phyloP scores from a whole-genome alignment of 306 rosid species.

The Rosa persica region DNA sequence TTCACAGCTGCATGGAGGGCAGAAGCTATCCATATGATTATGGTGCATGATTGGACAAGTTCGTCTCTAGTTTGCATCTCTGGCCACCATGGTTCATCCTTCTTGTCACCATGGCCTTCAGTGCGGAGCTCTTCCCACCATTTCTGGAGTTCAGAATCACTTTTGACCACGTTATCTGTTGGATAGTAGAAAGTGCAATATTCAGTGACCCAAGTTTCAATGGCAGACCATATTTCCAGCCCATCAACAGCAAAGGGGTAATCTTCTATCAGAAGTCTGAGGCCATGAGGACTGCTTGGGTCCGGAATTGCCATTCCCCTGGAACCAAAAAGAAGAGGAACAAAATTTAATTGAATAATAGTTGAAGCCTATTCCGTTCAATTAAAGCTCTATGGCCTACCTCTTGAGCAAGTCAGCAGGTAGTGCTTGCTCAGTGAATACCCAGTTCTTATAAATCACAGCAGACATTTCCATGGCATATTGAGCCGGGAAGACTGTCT shows the following conservation, averaged over 20 bases:
- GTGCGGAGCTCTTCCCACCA: constrained; percentile 84
- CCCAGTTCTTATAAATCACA: constrained; percentile 69
- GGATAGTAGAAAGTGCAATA: constrained; percentile 63
- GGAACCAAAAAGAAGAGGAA: constrained; percentile 23
- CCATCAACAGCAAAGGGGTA: constrained; percentile 92
- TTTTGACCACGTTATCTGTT: constrained; percentile 47
- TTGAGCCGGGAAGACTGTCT: constrained; percentile 79
- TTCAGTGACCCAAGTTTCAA: constrained; percentile 70
- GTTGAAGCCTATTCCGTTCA: background rate
- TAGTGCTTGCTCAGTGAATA: constrained; percentile 71
- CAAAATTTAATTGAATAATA: constrained; percentile 7
- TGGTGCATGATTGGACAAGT: constrained; percentile 66
- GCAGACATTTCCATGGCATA: constrained; percentile 86
- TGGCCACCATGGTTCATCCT: constrained; percentile 80
- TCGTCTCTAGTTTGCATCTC: constrained; percentile 54
- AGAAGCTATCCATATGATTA: constrained; percentile 90
- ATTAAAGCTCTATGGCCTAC: constrained; percentile 31
- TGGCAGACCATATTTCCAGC: constrained; percentile 86
- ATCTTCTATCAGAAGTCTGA: constrained; percentile 73
- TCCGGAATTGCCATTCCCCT: constrained; percentile 83
- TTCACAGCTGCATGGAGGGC: constrained; percentile 97
- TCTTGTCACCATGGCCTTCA: constrained; percentile 87
- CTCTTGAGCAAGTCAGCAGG: constrained; percentile 80
- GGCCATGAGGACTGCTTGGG: constrained; percentile 52
- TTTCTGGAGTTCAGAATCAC: constrained; percentile 58